phyloP scores from a whole-genome alignment of 352 stramenopile genomes.

The Peronospora destructor region DNA sequence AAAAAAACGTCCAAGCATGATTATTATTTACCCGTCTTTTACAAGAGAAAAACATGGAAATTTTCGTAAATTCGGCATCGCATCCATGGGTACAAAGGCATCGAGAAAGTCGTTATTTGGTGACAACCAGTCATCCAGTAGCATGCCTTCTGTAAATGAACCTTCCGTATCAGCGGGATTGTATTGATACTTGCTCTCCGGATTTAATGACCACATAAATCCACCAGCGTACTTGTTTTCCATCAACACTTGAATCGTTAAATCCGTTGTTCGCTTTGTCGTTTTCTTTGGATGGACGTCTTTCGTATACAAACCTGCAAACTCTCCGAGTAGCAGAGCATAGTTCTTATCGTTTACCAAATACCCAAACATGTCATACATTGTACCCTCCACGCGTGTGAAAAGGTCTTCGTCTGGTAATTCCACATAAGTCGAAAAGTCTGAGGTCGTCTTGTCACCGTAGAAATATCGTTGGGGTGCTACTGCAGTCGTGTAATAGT shows the following conservation, averaged over 20 bases:
- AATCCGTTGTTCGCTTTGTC: slow-evolving; percentile 61
- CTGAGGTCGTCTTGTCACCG: slow-evolving; percentile 37
- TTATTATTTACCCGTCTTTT: neutral
- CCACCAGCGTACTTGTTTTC: slow-evolving; percentile 43
- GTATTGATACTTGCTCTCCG: slow-evolving; percentile 62
- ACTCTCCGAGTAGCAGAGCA: slow-evolving; percentile 65
- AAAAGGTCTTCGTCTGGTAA: slow-evolving; percentile 48
- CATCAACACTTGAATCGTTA: slow-evolving; percentile 55
- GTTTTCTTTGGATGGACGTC: slow-evolving; percentile 43
- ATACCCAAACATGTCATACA: slow-evolving; percentile 77
- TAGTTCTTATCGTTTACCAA: slow-evolving; percentile 40
- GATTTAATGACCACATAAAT: slow-evolving; percentile 77
- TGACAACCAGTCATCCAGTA: slow-evolving; percentile 67
- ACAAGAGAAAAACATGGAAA: slow-evolving; percentile 55
- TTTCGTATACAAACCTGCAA: slow-evolving; percentile 55
- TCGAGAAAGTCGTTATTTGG: slow-evolving; percentile 53
- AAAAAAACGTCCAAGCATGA: no score
- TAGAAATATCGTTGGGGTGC: slow-evolving; percentile 73
- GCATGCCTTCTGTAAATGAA: slow-evolving; percentile 51
- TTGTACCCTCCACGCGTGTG: slow-evolving; percentile 43
- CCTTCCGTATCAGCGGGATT: slow-evolving; percentile 56
- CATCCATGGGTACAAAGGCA: slow-evolving; percentile 62
- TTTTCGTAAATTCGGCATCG: slow-evolving; percentile 46
- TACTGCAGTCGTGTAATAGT: slow-evolving; percentile 81
- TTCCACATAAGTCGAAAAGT: slow-evolving; percentile 54